These are phyloP conservation scores for Luzula sylvatica DNA, from an alignment of 176 grass and related monocot genomes.

Conservation along the genomic window DNA sequence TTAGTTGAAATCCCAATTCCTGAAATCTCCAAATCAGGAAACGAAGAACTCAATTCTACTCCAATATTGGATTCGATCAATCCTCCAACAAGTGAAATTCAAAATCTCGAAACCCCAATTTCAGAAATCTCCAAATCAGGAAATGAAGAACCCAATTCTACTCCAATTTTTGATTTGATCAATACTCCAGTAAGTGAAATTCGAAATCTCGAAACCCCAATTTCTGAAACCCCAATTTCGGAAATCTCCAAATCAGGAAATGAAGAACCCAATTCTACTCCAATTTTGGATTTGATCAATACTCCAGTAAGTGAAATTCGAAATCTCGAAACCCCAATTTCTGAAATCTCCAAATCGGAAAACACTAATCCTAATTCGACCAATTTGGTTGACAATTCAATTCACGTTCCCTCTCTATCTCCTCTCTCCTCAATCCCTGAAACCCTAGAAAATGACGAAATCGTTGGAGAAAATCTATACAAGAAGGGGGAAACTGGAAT, in stretches of 20 bases:
- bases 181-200: background rate
- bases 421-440: slow-evolving; percentile 12
- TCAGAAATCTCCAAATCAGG: background rate
- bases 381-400: slow-evolving; percentile 10
- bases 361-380: slow-evolving; percentile 10
- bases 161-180: background rate
- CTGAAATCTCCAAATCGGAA: slow-evolving; percentile 14
- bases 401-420: slow-evolving; percentile 16
- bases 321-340: slow-evolving; percentile 19
- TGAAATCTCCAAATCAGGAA: background rate
- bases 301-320: slow-evolving; percentile 13
- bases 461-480: slow-evolving; percentile 21
- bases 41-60: background rate
- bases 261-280: background rate
- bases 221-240: slow-evolving; percentile 2
- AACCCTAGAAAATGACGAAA: slow-evolving; percentile 41
- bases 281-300: slow-evolving; percentile 4
- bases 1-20: background rate
- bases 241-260: background rate
- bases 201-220: background rate
- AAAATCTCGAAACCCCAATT: background rate
- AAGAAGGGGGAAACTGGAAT: slow-evolving; percentile 2
- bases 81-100: background rate
- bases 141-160: background rate
- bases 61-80: background rate